Evolutionary conservation across 2,329 filamentous ascomycete species (phyloP), one percentile per base, ranked within the genome.

Genomic region (Apiospora kogelbergensis): DNA sequence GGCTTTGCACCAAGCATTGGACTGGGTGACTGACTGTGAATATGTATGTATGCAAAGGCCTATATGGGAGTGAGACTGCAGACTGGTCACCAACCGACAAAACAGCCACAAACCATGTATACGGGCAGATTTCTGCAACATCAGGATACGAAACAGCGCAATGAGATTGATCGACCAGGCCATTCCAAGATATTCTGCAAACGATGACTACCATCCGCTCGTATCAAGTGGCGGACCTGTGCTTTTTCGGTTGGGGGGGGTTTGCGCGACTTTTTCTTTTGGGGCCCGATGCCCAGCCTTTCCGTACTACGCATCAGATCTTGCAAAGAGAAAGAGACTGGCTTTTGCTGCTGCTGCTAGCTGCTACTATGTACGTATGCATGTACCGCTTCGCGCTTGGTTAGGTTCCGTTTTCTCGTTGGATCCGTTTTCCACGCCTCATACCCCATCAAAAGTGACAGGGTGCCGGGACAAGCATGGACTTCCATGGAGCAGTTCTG

Each of bases 241-340:
- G n/a, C 44, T 46, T 22, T 46, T 22, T 46, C 44, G 44, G 20
- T 57, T 30, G 15, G 26, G 48, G 46, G 5, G 17, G 30, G 26
- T 60, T 60, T 60, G 53, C 53, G 53, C 53, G 53, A 60, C 53
- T 60, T 60, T 60, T 60, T 37, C 26, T 60, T 60, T 60, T 57
- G 48, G 48, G 26, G 45, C 53, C 33, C 53, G 53, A 60, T 60
- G 53, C 53, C 53, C 53, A 60, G 53, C 53, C 53, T 60, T 37
- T 30, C 53, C 53, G 53, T 60, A 30, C 53, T n/a, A 37, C 53
- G 53, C 53, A 37, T 60, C 53, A 60, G 53, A 60, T 60, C 53
- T 60, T 60, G 53, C 48, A 42, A 15, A 42, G 11, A 3, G 11
- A 42, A 15, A 11, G 11, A 42, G 40, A 42, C 40, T 15, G 15